These are phyloP conservation scores for Sporothrix pallida DNA, from an alignment of 2,329 filamentous ascomycete species.

Conservation along the genomic window DNA sequence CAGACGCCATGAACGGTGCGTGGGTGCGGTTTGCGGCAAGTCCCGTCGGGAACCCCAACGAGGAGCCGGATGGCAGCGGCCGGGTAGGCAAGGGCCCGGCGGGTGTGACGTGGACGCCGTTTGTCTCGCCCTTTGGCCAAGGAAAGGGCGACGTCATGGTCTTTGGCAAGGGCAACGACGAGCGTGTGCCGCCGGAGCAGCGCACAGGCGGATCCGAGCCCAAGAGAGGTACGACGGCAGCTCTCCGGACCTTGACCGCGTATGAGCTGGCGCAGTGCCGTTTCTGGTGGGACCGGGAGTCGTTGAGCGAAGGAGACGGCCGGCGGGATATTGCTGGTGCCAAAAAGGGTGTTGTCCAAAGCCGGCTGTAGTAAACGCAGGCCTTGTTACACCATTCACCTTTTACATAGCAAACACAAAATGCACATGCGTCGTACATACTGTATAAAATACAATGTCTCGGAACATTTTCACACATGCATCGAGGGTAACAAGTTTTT, in stretches of 20 bases:
- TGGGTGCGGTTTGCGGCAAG: slow-evolving; percentile 49
- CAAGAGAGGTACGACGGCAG: slow-evolving; percentile 51
- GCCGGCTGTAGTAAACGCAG: slow-evolving; percentile 1
- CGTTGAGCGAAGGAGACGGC: slow-evolving; percentile 54
- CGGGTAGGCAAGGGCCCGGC: slow-evolving; percentile 31
- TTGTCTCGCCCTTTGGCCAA: slow-evolving; percentile 48
- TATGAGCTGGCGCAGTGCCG: slow-evolving; percentile 57
- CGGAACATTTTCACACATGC: background rate
- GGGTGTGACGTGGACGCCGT: slow-evolving; percentile 51
- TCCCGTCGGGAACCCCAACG: slow-evolving; percentile 35
- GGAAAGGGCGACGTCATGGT: slow-evolving; percentile 45
- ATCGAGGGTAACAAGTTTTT: background rate
- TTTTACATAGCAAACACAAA: background rate
- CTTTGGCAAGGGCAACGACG: slow-evolving; percentile 66
- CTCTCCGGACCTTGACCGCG: slow-evolving; percentile 50
- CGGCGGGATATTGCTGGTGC: slow-evolving; percentile 30
- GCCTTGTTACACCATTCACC: background rate
- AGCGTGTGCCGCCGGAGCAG: slow-evolving; percentile 46
- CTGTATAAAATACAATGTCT: background rate
- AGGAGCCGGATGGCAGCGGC: slow-evolving; percentile 27
- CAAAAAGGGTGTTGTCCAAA: background rate
- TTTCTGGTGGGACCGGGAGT: slow-evolving; percentile 66
- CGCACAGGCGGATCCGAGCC: slow-evolving; percentile 42
- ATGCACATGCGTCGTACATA: background rate
- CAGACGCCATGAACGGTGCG: slow-evolving; percentile 52